These are phyloP conservation scores for Suhomyces kilbournensis DNA, from an alignment of 805 yeast genomes.

Conservation along the genomic window DNA sequence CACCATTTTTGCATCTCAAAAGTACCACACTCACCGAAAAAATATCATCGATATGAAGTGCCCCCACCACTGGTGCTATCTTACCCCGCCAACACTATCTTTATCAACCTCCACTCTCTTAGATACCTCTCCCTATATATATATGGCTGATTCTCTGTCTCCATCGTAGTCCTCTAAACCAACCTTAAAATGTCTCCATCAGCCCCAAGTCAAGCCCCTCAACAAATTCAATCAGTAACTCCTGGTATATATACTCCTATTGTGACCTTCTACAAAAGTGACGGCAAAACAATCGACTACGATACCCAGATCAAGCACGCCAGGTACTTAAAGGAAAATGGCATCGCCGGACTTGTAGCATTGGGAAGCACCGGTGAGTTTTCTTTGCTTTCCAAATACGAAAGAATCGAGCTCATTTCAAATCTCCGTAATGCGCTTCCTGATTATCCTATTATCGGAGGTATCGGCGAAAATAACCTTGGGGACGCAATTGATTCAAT, in stretches of 20 bases:
- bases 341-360: slow-evolving; percentile 47
- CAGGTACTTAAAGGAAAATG: slow-evolving; percentile 38
- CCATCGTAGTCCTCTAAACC: neutral
- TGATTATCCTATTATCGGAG: slow-evolving; percentile 44
- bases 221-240: slow-evolving; percentile 1
- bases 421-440: slow-evolving; percentile 36
- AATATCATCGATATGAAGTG: no score
- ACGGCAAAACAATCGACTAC: slow-evolving; percentile 38
- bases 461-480: slow-evolving; percentile 46
- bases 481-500: slow-evolving; percentile 45
- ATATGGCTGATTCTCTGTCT: neutral
- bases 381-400: slow-evolving; percentile 46
- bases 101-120: neutral
- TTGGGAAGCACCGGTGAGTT: slow-evolving; percentile 59
- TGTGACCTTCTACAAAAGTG: slow-evolving; percentile 51
- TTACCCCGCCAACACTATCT: neutral
- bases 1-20: neutral
- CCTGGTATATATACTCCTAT: slow-evolving; percentile 52
- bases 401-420: slow-evolving; percentile 36
- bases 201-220: neutral
- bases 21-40: neutral
- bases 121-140: neutral
- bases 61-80: neutral
- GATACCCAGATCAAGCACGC: slow-evolving; percentile 48
- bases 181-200: neutral